Evolutionary conservation across 2,329 filamentous ascomycete genomes (phyloP), one percentile per base, ranked within the genome.

Genomic region (Fusarium sp.): DNA sequence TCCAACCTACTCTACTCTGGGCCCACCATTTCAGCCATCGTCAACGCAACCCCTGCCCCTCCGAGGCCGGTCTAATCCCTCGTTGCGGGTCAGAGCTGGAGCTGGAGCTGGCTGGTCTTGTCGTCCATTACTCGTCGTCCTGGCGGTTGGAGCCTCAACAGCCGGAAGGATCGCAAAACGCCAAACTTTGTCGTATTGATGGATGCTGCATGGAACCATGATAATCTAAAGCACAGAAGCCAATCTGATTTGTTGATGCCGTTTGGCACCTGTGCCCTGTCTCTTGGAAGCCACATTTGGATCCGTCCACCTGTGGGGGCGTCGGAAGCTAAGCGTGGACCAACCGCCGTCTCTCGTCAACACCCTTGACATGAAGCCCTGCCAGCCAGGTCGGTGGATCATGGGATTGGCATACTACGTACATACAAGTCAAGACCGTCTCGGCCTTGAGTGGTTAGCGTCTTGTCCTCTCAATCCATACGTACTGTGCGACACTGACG

Each of bases 401-500:
- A 76, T 77, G 69, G 71, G 71, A 75, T 75, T 72, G 73, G 67
- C 48, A 74, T 71, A 37, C 35, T 37, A 37, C 35, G 35, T 37
- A 68, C 69, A 67, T 64, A 78, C 68, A 70, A 61, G 64, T 76
- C 74, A 65, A 79, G 71, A 79, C 73, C 67, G 61, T 70, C 74
- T 79, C 52, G 69, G 54, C 73, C 70, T 70, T 76, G 65, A 69
- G 62, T 73, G 75, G 75, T 62, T 78, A 79, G 77, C 72, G 69
- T 64, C 66, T 60, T 70, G 64, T 62, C 59, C 63, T 60, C 63
- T 65, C 60, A 68, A 68, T 68, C 63, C 68, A 61, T 54, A 31
- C 50, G 50, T 79, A 78, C 76, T 76, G 76, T 79, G 77, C 67
- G 72, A 78, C 76, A 71, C 69, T 72, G 70, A 41, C 65, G 70